These are phyloP conservation scores for Penicillium robsamsonii DNA, from an alignment of 495 filamentous ascomycete genomes.

Conservation along the genomic window DNA sequence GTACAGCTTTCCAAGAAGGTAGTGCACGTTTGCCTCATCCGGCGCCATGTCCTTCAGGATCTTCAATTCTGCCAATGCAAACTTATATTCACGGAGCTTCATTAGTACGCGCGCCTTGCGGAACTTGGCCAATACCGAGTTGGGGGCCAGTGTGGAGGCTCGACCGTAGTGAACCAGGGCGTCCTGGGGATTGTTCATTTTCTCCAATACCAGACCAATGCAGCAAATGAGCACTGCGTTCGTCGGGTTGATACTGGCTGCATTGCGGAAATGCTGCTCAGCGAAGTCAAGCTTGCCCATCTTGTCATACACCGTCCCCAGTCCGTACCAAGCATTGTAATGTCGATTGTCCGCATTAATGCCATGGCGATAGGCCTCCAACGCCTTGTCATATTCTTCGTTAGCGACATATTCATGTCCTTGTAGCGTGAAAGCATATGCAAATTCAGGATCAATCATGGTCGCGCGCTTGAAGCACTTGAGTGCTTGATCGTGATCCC, in stretches of 20 bases:
- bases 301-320: constrained; percentile 90
- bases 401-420: constrained; percentile 96
- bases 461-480: constrained; percentile 94
- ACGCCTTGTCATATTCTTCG: constrained; percentile 94
- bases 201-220: constrained; percentile 85
- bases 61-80: constrained; percentile 74
- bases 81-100: constrained; percentile 64
- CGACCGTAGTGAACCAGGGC: constrained; percentile 77
- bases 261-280: constrained; percentile 84
- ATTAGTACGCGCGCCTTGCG: constrained; percentile 88
- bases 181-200: constrained; percentile 71
- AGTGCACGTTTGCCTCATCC: constrained; percentile 94
- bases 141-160: constrained; percentile 77
- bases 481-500: constrained; percentile 91
- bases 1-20: constrained; percentile 82
- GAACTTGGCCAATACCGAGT: constrained; percentile 77
- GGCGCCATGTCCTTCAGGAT: constrained; percentile 85
- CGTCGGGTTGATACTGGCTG: constrained; percentile 81
- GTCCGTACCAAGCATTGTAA: constrained; percentile 97
- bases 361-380: constrained; percentile 76
- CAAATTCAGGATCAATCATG: constrained; percentile 83
- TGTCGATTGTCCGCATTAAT: constrained; percentile 82
- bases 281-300: constrained; percentile 90
- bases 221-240: constrained; percentile 88
- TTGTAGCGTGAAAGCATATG: constrained; percentile 92